Evolutionary conservation across 2,329 filamentous ascomycete genomes (phyloP).

Genomic region (Coniochaeta ligniaria): DNA sequence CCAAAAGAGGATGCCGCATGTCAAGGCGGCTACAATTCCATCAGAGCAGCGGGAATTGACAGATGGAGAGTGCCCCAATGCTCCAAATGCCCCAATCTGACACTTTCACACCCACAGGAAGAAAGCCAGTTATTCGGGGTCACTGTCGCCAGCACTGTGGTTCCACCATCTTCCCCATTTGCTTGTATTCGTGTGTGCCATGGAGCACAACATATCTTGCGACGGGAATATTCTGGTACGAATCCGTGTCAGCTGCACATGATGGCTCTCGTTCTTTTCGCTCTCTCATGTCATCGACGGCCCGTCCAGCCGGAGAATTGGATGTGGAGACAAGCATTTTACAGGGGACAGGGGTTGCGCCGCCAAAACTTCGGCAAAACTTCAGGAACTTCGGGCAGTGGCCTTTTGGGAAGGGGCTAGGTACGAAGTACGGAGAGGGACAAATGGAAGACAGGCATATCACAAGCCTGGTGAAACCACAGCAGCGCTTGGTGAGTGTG

Average conservation of each 20-base stretch:
- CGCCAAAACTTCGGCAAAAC: conserved; percentile 12
- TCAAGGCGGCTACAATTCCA: neutral
- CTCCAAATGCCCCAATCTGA: neutral
- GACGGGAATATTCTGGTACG: neutral
- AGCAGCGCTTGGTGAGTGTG: neutral
- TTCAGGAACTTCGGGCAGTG: conserved; percentile 3
- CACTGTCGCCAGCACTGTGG: neutral
- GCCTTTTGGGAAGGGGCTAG: neutral
- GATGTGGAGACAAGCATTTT: neutral
- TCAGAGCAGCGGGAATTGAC: neutral
- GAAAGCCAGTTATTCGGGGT: neutral
- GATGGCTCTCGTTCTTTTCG: neutral
- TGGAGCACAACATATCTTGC: neutral
- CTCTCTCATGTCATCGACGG: neutral
- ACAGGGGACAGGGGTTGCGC: neutral
- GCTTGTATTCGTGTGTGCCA: neutral
- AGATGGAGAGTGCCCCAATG: neutral
- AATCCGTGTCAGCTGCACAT: neutral
- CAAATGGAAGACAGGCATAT: neutral
- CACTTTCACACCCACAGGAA: neutral
- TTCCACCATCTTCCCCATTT: neutral
- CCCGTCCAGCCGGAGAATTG: neutral
- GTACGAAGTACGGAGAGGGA: too few relatives aligned
- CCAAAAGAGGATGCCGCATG: neutral
- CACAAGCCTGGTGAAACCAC: neutral